Evolutionary conservation across 768 basidiomycete genomes (phyloP).

Genomic region (Boletellus sp.): DNA sequence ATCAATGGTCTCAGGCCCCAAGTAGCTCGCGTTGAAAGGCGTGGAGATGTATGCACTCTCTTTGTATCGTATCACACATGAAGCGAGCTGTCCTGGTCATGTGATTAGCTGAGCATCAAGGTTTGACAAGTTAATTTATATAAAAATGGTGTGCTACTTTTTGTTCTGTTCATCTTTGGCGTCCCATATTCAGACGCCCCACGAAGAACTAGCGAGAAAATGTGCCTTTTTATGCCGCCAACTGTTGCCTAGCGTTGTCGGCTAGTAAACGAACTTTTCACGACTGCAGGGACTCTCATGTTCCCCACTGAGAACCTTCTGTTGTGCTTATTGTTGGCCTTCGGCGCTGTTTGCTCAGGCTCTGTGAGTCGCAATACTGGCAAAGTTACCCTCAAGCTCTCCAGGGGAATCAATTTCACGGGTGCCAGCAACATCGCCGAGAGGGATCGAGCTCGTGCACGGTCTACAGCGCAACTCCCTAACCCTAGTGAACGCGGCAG

Average conservation of each 20-base stretch:
- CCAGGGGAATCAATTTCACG: slow-evolving; percentile 6
- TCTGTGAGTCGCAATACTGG: slow-evolving; percentile 3
- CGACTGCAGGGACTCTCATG: not conserved
- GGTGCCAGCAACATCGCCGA: slow-evolving; percentile 8
- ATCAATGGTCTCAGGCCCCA: too few relatives aligned
- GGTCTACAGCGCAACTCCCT: not conserved
- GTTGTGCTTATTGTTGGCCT: slow-evolving; percentile 10
- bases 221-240: not conserved
- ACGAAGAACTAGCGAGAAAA: too few relatives aligned
- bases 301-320: slow-evolving; percentile 3
- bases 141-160: not conserved
- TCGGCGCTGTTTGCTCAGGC: slow-evolving; percentile 2
- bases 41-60: too few relatives aligned
- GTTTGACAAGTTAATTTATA: not conserved
- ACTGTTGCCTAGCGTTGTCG: not conserved
- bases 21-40: too few relatives aligned
- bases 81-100: too few relatives aligned
- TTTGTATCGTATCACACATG: too few relatives aligned
- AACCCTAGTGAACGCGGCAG: not conserved
- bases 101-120: too few relatives aligned
- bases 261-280: not conserved
- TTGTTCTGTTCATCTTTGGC: not conserved
- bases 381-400: slow-evolving; percentile 12
- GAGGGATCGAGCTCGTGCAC: slow-evolving; percentile 12
- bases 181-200: not conserved